Base-by-base conservation (phyloP, 768 basidiomycete species). In the Strobilomyces dryophilus region DNA sequence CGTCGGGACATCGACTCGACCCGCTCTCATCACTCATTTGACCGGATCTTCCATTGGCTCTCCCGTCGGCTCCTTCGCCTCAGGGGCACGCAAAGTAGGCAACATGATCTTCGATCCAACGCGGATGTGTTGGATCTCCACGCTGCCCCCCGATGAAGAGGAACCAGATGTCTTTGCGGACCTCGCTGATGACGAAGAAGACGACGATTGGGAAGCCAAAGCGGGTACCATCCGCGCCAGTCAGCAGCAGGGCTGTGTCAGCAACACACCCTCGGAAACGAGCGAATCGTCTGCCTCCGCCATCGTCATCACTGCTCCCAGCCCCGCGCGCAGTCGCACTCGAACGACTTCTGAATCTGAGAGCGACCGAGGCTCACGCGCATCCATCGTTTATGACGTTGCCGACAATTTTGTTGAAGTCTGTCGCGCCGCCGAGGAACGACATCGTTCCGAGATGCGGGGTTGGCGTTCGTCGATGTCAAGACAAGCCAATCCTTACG, bases 31-130 rank as follows among this genome's bases (percentile, higher is more conserved):
- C 66, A 93, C 95, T 0, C 94, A 95, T 61, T 79, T 93, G 51
- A 89, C 90, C 1, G 90, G 91, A 39, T 89, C 90, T n/a, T 89
- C 87, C 2, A 79, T 90, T 21, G 87, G 87, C 37, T 90, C 89
- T 14, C 89, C 88, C 32, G 80, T 84, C 27, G 81, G 85, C 42
- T 82, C 87, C 27, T 83, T 89, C 63, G 78, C 84, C 31, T 78
- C 84, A 50, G 89, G 89, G 46, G 87, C 92, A 35, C 83, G 92
- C 53, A 85, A 93, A 68, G 95, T 98, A 18, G 97, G 97, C 42
- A 92, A 94, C 76, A 99, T 99, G 95, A 83, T 92, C 35, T 98
- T 99, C 64, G 95, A 99, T 72, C 95, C 97, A 1, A 65, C 81
- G 40, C 84, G 84, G 24, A 98, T 98, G 94, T 91, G 92, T 65